Conservation (phyloP, 2,329 filamentous ascomycete genomes). For the Cylindrodendrum hubeiense region DNA sequence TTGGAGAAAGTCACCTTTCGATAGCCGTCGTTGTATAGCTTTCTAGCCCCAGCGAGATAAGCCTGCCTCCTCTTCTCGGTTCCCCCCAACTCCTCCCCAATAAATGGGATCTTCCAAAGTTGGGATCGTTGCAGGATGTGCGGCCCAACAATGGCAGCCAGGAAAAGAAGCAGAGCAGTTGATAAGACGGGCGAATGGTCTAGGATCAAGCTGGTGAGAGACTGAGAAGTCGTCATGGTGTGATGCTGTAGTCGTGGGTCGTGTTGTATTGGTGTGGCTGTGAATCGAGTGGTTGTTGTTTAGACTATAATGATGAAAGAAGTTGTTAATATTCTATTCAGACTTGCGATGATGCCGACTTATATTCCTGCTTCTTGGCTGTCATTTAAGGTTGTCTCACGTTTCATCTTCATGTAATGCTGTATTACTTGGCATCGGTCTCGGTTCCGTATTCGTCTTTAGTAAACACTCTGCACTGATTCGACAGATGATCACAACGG, state of each 20-base stretch:
- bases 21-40: conserved; percentile 27
- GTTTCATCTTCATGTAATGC: not conserved
- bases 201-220: not conserved
- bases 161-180: not conserved
- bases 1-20: conserved; percentile 7
- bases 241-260: too few species aligned
- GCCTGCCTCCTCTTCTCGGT: conserved; percentile 30
- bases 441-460: conserved; percentile 20
- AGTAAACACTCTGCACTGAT: not conserved
- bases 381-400: not conserved
- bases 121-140: rapidly evolving
- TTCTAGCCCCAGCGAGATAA: conserved; percentile 27
- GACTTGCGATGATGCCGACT: not conserved
- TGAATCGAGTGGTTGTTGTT: not conserved
- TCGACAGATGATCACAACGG: not conserved
- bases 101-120: conserved; percentile 21
- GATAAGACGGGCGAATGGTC: conserved; percentile 17
- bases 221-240: conserved; percentile 19
- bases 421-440: not conserved
- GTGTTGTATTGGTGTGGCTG: not conserved
- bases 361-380: not conserved
- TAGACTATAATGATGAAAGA: not conserved
- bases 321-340: not conserved
- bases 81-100: conserved; percentile 23
- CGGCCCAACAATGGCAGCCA: not conserved